phyloP scores from a whole-genome alignment of 129 eudicot genomes.

The Tagetes patula region DNA sequence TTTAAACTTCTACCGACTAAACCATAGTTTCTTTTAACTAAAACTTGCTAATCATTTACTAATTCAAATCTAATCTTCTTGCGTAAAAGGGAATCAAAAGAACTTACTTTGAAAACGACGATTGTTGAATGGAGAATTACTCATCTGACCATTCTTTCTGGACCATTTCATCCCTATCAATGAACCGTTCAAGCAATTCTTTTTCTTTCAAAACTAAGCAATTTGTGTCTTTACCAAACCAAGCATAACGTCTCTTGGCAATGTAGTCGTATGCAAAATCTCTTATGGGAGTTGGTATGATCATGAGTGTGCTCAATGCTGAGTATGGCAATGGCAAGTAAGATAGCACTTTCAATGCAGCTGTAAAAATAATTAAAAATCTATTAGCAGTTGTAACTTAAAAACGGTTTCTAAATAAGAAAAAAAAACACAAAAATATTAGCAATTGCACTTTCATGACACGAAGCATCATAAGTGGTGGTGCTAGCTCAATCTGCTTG shows the following conservation, averaged over 20 bases:
- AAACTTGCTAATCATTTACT: conserved; percentile 25
- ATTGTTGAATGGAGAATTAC: conserved; percentile 15
- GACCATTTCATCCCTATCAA: conserved; percentile 76
- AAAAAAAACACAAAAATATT: background rate
- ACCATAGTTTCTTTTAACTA: background rate
- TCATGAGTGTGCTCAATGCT: conserved; percentile 53
- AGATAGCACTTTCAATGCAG: conserved; percentile 80
- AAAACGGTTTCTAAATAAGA: background rate
- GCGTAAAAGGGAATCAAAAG: background rate
- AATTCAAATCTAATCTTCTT: conserved; percentile 16
- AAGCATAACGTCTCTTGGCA: conserved; percentile 69
- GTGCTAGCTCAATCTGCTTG: background rate
- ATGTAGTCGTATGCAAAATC: conserved; percentile 84
- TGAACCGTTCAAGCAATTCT: conserved; percentile 83
- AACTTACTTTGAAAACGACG: conserved; percentile 8
- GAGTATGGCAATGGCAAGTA: conserved; percentile 88
- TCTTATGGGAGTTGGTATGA: conserved; percentile 74
- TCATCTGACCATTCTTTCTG: conserved; percentile 39
- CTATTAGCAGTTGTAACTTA: conserved; percentile 4
- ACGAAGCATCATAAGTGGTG: background rate
- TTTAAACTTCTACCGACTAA: conserved; percentile 8
- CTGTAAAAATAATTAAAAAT: conserved; percentile 41
- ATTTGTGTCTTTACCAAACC: conserved; percentile 84
- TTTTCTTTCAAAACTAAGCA: conserved; percentile 80
- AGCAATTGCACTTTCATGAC: conserved; percentile 12